Conservation (phyloP, 2,329 filamentous ascomycete genomes). For the Trichophyton schoenleinii region DNA sequence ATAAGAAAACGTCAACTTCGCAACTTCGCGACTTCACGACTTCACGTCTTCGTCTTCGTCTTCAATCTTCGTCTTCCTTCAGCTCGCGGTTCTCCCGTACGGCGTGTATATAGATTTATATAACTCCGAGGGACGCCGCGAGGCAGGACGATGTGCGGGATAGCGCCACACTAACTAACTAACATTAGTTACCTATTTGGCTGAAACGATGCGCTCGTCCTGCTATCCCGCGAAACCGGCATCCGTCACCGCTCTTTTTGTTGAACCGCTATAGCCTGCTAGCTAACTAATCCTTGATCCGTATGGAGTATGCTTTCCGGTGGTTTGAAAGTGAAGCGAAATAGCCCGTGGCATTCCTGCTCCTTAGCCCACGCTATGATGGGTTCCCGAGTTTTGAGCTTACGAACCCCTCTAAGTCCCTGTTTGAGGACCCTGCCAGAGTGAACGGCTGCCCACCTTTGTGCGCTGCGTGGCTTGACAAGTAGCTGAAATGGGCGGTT, state of each 20-base stretch:
- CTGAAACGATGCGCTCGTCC: not conserved
- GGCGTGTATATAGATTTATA: not conserved
- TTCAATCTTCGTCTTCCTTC: too few relatives aligned
- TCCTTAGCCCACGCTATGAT: not conserved
- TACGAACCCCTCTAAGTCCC: not conserved
- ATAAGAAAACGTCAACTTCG: too few relatives aligned
- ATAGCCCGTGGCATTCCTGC: not conserved
- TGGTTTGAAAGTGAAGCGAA: conserved; percentile 3
- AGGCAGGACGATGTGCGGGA: too few relatives aligned
- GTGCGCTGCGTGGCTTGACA: not conserved
- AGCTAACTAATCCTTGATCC: not conserved
- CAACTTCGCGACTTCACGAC: too few relatives aligned
- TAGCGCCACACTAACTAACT: not conserved
- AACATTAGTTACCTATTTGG: not conserved
- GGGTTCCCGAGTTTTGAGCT: not conserved
- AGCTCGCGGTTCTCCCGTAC: not conserved
- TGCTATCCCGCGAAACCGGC: not conserved
- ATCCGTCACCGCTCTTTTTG: conserved; percentile 1
- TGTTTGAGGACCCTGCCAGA: conserved; percentile 1
- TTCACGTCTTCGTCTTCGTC: too few relatives aligned
- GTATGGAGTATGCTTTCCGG: not conserved
- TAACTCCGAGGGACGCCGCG: not conserved
- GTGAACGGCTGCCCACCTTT: not conserved
- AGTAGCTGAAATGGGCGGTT: not conserved
- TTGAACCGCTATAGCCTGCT: not conserved